Conservation (phyloP, 805 yeast species). For the Metschnikowia proteae region DNA sequence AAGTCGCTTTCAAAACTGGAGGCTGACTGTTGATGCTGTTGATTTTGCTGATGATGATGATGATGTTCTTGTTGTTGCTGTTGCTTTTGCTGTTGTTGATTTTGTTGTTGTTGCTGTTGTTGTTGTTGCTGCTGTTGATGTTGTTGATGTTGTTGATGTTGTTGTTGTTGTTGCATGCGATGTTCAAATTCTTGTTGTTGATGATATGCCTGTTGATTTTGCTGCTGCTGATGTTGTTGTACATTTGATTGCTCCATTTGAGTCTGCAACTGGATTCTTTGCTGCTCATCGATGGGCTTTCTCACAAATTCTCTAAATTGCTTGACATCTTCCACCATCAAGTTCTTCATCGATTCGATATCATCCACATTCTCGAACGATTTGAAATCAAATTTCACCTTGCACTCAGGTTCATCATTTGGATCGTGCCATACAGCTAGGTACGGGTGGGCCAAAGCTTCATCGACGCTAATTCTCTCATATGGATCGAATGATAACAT, state of each 20-base stretch:
- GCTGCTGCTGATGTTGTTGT: conserved; percentile 17
- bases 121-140: conserved; percentile 10
- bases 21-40: conserved; percentile 4
- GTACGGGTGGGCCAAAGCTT: conserved; percentile 88
- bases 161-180: conserved; percentile 10
- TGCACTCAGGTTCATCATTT: conserved; percentile 82
- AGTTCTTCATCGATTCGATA: conserved; percentile 64
- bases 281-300: conserved; percentile 60
- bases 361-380: conserved; percentile 81
- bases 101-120: conserved; percentile 6
- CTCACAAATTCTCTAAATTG: conserved; percentile 78
- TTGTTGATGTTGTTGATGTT: conserved; percentile 8
- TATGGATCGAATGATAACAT: conserved; percentile 87
- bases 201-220: conserved; percentile 16
- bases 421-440: conserved; percentile 70
- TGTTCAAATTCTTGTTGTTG: conserved; percentile 10
- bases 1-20: conserved; percentile 7
- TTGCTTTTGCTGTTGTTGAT: conserved; percentile 18
- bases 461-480: conserved; percentile 79
- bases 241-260: conserved; percentile 30
- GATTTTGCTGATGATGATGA: conserved; percentile 8
- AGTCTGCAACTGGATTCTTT: conserved; percentile 36
- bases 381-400: conserved; percentile 73
- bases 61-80: conserved; percentile 14
- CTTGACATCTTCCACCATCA: conserved; percentile 78